Percentiles rank a stretch among this genome's conserved stretches.
Conservation (phyloP, 306 rosid genomes). For the Begonia masoniana region DNA sequence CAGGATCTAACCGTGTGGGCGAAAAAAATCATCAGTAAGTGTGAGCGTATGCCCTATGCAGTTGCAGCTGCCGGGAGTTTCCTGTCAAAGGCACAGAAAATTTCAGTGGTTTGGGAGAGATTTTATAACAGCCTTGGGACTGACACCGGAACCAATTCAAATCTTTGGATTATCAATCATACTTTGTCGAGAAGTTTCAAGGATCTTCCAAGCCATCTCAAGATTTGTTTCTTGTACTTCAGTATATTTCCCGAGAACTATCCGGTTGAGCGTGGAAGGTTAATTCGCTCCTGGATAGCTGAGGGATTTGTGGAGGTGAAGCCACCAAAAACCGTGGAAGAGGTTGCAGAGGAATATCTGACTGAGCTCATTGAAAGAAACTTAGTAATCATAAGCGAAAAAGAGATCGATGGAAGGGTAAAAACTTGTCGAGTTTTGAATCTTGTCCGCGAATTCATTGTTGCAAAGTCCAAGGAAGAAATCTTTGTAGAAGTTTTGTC, state of each 20-base stretch:
- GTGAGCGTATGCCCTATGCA: neutral
- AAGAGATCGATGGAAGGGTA: constrained; percentile 6
- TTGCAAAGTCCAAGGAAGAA: neutral
- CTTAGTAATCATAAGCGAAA: neutral
- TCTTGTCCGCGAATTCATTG: constrained; percentile 7
- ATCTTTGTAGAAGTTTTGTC: constrained; percentile 1
- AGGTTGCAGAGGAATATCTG: neutral
- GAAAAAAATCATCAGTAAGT: neutral
- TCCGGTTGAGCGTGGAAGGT: constrained; percentile 2
- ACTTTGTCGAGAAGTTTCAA: neutral
- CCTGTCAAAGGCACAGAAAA: neutral
- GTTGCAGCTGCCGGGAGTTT: neutral
- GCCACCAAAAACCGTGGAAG: neutral
- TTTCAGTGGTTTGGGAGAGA: neutral
- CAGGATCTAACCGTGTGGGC: neutral
- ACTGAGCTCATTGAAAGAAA: constrained; percentile 1
- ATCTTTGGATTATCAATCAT: neutral
- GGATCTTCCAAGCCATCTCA: neutral
- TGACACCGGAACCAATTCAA: neutral
- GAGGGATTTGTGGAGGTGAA: neutral
- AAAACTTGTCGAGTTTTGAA: neutral
- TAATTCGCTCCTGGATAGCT: constrained; percentile 2
- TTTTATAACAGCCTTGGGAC: neutral
- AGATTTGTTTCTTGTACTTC: neutral
- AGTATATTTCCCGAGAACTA: neutral